These are phyloP conservation scores for Lactifluus volemus DNA, from an alignment of 768 basidiomycete species.

Conservation along the genomic window DNA sequence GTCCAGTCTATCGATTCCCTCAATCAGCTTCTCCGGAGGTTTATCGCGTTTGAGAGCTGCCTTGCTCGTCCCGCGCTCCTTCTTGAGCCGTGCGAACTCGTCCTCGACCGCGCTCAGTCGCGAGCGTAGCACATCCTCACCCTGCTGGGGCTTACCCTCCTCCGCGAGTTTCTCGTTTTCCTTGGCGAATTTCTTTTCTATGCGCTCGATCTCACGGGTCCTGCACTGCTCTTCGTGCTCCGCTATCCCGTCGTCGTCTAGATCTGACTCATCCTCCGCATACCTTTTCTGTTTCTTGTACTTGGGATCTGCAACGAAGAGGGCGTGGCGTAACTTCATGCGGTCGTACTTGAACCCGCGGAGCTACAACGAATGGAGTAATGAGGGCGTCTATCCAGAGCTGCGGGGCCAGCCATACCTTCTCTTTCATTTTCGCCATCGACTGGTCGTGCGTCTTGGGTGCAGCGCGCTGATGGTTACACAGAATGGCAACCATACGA, in stretches of 20 bases:
- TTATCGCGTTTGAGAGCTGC: conserved; percentile 58
- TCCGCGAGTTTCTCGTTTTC: conserved; percentile 83
- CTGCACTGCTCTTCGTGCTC: conserved; percentile 71
- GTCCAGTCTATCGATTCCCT: conserved; percentile 73
- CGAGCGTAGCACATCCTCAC: conserved; percentile 57
- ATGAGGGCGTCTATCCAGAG: neutral
- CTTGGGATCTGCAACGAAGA: conserved; percentile 71
- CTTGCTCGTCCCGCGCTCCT: conserved; percentile 76
- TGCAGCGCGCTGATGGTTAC: conserved; percentile 96
- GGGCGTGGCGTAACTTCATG: conserved; percentile 88
- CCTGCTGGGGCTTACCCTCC: conserved; percentile 53
- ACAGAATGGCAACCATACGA: conserved; percentile 92
- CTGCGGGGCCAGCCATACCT: conserved; percentile 41
- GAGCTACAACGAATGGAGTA: conserved; percentile 40
- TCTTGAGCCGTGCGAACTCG: conserved; percentile 63
- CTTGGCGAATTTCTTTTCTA: conserved; percentile 88
- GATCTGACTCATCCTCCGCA: conserved; percentile 77
- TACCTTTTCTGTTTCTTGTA: conserved; percentile 78
- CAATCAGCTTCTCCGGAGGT: conserved; percentile 70
- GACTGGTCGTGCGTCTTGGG: conserved; percentile 89
- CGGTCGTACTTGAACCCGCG: conserved; percentile 90
- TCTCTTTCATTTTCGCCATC: conserved; percentile 91
- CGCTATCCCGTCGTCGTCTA: conserved; percentile 87
- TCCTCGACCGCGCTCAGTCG: conserved; percentile 61
- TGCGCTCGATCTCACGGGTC: conserved; percentile 80